Evolutionary conservation across 148 eudicot species (phyloP), one percentile per base, ranked within the genome.

Genomic region (Chenopodium suecicum): DNA sequence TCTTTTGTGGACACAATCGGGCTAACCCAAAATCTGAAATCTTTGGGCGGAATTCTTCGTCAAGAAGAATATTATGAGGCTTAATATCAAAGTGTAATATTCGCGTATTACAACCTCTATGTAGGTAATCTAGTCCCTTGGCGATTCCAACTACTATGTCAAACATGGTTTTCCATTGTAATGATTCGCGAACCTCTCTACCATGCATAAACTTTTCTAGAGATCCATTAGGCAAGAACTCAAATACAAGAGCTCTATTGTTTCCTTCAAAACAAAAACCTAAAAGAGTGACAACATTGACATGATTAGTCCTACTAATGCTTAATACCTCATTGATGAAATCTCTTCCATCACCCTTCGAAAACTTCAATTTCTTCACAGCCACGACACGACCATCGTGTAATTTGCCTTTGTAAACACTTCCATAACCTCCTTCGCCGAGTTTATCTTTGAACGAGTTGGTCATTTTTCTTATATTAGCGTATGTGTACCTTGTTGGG

Each of bases 371-470:
- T 23, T 91, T 87, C 80, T 93, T 93, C 22, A 93, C 93, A 25
- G 97, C 97, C 29, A 93, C 91, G 32, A 73, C 47, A 4, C 92
- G 93, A 19, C 97, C 94, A 83, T 91, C 94, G 0, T 70, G 77
- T 23, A 93, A 90, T 78, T 67, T 73, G 66, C 96, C 96, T 80
- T 91, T 87, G 81, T 90, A 93, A 48, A 93, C 97, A 1, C 82
- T 81, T 11, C 97, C 97, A 78, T 89, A 93, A 58, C 97, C 97
- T 52, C 97, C 97, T 69, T 91, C 94, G 16, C 97, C 97, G 11
- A 93, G 89, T 84, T 90, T 90, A 77, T 84, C 82, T 67, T 89
- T 79, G 72, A 91, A 93, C 72, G 85, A 84, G 58, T 88, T 83
- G 0, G 97, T 93, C 75, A 93, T 93, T 80, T 77, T 85, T 80